A percentile compares a stretch with the other conserved stretches of the same genome.
Evolutionary conservation across 345 rosid genomes (phyloP).

Genomic region (Physaria fendleri): DNA sequence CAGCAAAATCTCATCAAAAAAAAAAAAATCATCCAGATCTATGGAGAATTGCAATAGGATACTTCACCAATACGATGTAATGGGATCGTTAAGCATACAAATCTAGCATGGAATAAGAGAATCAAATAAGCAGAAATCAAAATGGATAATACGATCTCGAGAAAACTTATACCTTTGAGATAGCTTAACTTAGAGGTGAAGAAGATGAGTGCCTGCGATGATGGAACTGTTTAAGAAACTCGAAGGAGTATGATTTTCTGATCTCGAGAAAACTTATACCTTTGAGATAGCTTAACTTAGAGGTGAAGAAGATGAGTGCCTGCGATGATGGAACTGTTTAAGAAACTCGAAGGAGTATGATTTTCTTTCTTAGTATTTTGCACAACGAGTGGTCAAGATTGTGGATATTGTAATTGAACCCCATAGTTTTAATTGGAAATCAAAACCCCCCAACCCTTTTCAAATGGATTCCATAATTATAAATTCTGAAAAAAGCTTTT

Average conservation of each 20-base stretch:
- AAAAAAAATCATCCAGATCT: too few relatives aligned
- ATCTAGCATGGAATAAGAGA: neutral
- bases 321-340: neutral
- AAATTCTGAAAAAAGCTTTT: too few relatives aligned
- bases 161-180: neutral
- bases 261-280: conserved; percentile 1
- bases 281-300: neutral
- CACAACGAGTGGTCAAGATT: neutral
- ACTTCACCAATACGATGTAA: too few relatives aligned
- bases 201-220: conserved; percentile 1
- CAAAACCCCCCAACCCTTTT: too few relatives aligned
- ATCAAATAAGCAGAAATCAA: neutral
- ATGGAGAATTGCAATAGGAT: too few relatives aligned
- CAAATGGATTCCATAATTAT: too few relatives aligned
- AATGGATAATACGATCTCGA: neutral
- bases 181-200: neutral
- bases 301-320: conserved; percentile 4
- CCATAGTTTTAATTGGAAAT: too few relatives aligned
- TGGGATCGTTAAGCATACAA: neutral
- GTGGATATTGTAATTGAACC: neutral
- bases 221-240: neutral
- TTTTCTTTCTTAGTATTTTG: neutral
- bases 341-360: neutral
- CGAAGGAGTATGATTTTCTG: neutral
- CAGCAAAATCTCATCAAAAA: too few relatives aligned